Conservation (phyloP, 106 monocot species). For the Dioscorea dumetorum region DNA sequence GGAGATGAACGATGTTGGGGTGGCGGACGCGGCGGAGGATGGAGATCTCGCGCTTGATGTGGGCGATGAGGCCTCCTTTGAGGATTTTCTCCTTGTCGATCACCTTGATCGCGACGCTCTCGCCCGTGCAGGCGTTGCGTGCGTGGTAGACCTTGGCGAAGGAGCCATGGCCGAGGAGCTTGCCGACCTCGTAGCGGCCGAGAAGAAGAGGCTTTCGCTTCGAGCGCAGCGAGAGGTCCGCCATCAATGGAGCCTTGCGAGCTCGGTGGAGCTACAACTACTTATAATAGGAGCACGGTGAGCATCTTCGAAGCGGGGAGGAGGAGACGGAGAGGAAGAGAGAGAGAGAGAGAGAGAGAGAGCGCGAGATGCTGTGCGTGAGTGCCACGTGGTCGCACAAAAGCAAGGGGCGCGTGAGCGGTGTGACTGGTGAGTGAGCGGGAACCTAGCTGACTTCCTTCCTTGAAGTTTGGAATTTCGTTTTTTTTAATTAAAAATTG, state of each 20-base stretch:
- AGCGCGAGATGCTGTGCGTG: neutral
- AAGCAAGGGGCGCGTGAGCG: too few relatives aligned
- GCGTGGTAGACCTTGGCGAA: slow-evolving; percentile 40
- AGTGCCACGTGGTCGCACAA: neutral
- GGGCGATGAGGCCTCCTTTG: slow-evolving; percentile 14
- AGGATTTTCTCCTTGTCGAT: slow-evolving; percentile 32
- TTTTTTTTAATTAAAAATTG: too few relatives aligned
- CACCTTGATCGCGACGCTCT: slow-evolving; percentile 36
- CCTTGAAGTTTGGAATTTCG: too few relatives aligned
- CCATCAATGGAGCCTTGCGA: too few relatives aligned
- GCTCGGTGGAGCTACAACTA: too few relatives aligned
- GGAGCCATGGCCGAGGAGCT: slow-evolving; percentile 23
- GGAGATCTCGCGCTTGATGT: slow-evolving; percentile 34
- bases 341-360: neutral
- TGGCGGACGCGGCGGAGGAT: slow-evolving; percentile 29
- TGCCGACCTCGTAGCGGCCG: slow-evolving; percentile 32
- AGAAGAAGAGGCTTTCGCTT: slow-evolving; percentile 12
- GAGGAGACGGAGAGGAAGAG: neutral
- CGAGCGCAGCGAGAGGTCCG: neutral
- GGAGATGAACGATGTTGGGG: slow-evolving; percentile 24
- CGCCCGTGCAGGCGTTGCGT: slow-evolving; percentile 9
- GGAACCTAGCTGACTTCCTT: too few relatives aligned
- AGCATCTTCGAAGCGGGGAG: neutral
- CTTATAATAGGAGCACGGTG: too few relatives aligned
- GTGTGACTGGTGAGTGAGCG: too few relatives aligned